These are phyloP conservation scores for Phytophthora vignae DNA, from an alignment of 352 stramenopile species.

Conservation along the genomic window DNA sequence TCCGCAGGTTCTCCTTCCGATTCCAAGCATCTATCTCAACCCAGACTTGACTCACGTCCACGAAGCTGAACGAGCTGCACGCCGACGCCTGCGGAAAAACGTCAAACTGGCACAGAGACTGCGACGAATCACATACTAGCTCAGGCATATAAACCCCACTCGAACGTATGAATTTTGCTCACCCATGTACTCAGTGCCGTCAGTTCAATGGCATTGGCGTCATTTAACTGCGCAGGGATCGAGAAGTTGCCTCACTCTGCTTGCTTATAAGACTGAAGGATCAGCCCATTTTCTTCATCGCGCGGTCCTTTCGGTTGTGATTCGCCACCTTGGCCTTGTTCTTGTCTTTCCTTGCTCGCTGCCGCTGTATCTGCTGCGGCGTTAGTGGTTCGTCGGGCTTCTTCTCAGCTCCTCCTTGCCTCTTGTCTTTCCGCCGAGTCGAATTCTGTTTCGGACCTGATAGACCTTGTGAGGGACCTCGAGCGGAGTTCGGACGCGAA, in stretches of 20 bases:
- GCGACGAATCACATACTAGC: slow-evolving; percentile 51
- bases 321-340: slow-evolving; percentile 88
- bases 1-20: slow-evolving; percentile 41
- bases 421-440: slow-evolving; percentile 39
- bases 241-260: not conserved
- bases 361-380: slow-evolving; percentile 51
- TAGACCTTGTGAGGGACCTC: not conserved
- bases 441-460: slow-evolving; percentile 24
- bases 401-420: slow-evolving; percentile 24
- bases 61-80: not conserved
- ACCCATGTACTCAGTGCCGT: not conserved
- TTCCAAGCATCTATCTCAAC: slow-evolving; percentile 46
- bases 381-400: slow-evolving; percentile 34
- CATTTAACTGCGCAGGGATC: not conserved
- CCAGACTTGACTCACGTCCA: not conserved
- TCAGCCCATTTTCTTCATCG: slow-evolving; percentile 81
- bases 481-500: slow-evolving; percentile 3
- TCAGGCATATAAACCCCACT: not conserved
- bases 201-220: not conserved
- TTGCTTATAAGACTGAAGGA: slow-evolving; percentile 5
- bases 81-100: slow-evolving; percentile 30
- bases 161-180: not conserved
- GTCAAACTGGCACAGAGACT: slow-evolving; percentile 42
- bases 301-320: slow-evolving; percentile 85
- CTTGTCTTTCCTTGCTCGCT: slow-evolving; percentile 61